Evolutionary conservation across 2,329 filamentous ascomycete species (phyloP).

Genomic region (Ampelomyces quisqualis): DNA sequence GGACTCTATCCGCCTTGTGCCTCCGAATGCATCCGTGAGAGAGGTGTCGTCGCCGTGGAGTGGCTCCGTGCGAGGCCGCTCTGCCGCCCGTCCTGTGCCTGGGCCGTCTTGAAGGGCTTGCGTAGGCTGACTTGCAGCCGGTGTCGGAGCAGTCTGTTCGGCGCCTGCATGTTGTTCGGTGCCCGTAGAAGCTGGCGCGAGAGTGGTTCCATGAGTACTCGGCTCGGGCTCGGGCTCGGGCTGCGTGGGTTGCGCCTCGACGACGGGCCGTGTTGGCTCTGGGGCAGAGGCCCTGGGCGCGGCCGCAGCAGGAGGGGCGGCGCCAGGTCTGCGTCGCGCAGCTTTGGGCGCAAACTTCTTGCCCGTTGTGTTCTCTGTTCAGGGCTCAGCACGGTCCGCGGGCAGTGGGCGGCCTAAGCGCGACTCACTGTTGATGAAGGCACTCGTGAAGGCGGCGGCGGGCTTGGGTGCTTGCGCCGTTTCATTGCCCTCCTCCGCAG

Average conservation of each 20-base stretch:
- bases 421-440: slow-evolving; percentile 37
- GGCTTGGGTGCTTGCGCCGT: slow-evolving; percentile 22
- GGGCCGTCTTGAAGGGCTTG: slow-evolving; percentile 14
- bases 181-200: neutral
- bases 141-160: too few species aligned
- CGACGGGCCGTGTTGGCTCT: slow-evolving; percentile 15
- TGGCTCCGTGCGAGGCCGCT: slow-evolving; percentile 23
- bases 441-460: slow-evolving; percentile 26
- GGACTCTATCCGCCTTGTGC: neutral
- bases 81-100: slow-evolving; percentile 19
- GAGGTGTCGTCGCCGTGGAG: too few species aligned
- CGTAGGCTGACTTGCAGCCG: too few species aligned
- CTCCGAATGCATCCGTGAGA: too few species aligned
- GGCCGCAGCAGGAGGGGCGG: slow-evolving; percentile 25
- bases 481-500: slow-evolving; percentile 27
- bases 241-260: slow-evolving; percentile 13
- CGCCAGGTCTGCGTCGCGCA: slow-evolving; percentile 46
- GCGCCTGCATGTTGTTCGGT: neutral
- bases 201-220: too few species aligned
- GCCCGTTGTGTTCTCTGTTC: slow-evolving; percentile 45
- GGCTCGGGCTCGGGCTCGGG: slow-evolving; percentile 8
- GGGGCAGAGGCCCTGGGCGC: slow-evolving; percentile 8
- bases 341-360: slow-evolving; percentile 54
- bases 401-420: slow-evolving; percentile 5
- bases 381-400: slow-evolving; percentile 18